Percentiles rank a stretch among this genome's conserved stretches.
Conservation (phyloP, 2,329 filamentous ascomycete genomes). For the Fusarium dlaminii region DNA sequence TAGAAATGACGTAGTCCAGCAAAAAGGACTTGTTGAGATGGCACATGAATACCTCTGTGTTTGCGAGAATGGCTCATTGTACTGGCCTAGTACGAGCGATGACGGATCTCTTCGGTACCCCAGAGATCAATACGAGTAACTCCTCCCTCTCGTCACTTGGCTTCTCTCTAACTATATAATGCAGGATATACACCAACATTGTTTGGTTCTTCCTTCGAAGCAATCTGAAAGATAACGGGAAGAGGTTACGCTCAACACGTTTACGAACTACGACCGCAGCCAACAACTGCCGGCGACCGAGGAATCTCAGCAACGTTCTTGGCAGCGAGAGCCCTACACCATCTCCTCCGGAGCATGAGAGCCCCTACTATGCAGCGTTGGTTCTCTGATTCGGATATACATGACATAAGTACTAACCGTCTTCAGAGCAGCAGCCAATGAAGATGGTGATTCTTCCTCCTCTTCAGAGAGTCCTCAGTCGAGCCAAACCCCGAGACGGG, state of each 20-base stretch:
- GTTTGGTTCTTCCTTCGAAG: not conserved
- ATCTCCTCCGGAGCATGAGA: too few species aligned
- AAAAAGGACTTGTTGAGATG: not conserved
- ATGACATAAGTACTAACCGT: not conserved
- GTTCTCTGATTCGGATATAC: not conserved
- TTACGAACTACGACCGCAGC: not conserved
- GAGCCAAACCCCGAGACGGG: rapidly evolving
- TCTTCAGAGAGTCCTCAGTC: not conserved
- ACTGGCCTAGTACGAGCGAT: not conserved
- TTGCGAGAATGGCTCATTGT: not conserved
- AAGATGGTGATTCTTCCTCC: rapidly evolving
- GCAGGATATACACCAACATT: constrained; percentile 5
- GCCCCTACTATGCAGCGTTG: rapidly evolving
- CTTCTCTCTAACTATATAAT: rapidly evolving
- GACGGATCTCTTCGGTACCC: not conserved
- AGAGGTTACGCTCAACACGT: not conserved
- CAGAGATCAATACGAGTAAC: not conserved
- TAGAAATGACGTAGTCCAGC: not conserved
- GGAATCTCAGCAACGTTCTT: not conserved
- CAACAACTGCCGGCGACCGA: not conserved
- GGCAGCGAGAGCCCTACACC: not conserved
- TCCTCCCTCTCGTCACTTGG: rapidly evolving
- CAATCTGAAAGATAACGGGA: not conserved
- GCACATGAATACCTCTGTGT: constrained; percentile 10
- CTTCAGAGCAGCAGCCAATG: not conserved